Base-by-base conservation (phyloP, 306 rosid genomes). In the Vachellia pachyceras region DNA sequence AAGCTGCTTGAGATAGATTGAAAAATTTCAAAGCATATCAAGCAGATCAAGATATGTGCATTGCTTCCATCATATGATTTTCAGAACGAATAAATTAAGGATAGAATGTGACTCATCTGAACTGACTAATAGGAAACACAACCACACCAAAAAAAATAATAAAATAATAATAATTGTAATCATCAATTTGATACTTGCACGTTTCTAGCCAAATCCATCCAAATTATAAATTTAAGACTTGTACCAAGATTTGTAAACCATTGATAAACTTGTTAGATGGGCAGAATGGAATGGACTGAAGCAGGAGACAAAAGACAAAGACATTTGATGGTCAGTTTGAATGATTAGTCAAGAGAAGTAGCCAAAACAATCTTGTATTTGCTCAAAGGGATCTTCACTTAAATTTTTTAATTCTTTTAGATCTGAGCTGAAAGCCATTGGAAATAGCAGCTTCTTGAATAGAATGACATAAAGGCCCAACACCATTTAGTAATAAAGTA, bases 41-140 rank as follows among this genome's bases (percentile, higher is more conserved):
- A 45, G 47, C 58, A 66, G 55, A 61, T 64, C 46, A 78, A 73
- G 65, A 61, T 69, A 69, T 14, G 40, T 65, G 58, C 18, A 61
- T 63, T 69, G 76, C 64, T 75, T 82, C 39, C 61, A 40, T 76
- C 20, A 72, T 12, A 63, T 18, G 72, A 22, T 44, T 69, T 68
- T 61, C 55, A 61, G 60, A 25, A 60, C 1, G 72, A 73, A 72
- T 44, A 45, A 78, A 68, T 69, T 23, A 72, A 78, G 7, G 22
- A 9, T 23, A 25, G 0, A 58, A 58, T 10, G 35, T 22, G 65
- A 58, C 65, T 58, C 36, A 5, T 10, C 67, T 60, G 39, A 60
- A 12, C 12, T 60, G 37, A 60, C 39, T 3, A 37, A 60, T 20
- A 11, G 37, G 67, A 60, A 11, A 29, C 15, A 60, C 17, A 60